phyloP scores from a whole-genome alignment of 1,284 basidiomycete species.

The Chalciporus sp. region DNA sequence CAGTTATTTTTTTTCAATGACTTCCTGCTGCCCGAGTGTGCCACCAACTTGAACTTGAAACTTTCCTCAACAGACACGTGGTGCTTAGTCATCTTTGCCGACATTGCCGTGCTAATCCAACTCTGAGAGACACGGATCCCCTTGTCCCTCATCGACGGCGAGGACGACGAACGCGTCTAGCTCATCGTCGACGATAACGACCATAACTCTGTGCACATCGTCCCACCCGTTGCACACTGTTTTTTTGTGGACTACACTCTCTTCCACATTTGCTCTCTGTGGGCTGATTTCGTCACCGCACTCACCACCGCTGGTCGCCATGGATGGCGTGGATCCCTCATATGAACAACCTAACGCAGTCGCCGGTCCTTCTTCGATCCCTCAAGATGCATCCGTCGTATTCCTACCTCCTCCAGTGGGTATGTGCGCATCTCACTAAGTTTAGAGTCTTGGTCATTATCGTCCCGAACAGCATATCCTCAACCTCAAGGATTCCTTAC shows the following conservation, averaged over 20 bases:
- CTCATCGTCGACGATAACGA: constrained; percentile 35
- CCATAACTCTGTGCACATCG: constrained; percentile 2
- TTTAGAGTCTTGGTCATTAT: constrained; percentile 13
- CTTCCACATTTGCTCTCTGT: constrained; percentile 7
- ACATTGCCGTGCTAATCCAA: constrained; percentile 34
- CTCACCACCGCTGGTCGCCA: constrained; percentile 22
- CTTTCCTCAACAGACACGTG: constrained; percentile 6
- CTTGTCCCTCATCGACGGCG: constrained; percentile 39
- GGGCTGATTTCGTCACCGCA: constrained; percentile 28
- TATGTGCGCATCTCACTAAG: constrained; percentile 17
- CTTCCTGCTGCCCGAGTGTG: too few relatives aligned
- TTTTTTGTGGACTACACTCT: constrained; percentile 25
- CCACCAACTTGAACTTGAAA: too few relatives aligned
- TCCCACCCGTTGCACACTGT: background rate
- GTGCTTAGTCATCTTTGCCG: constrained; percentile 35
- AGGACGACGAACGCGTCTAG: constrained; percentile 31
- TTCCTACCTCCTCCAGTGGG: constrained; percentile 31
- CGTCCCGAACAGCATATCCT: constrained; percentile 32
- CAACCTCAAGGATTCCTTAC: constrained; percentile 52
- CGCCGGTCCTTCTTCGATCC: constrained; percentile 36
- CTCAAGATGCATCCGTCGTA: constrained; percentile 25
- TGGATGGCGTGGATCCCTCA: constrained; percentile 31
- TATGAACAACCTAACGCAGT: constrained; percentile 29
- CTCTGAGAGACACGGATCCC: constrained; percentile 28
- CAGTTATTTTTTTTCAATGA: too few relatives aligned